These are phyloP conservation scores for Backusella westeae DNA, from an alignment of 192 early-diverging fungal genomes.

Conservation along the genomic window DNA sequence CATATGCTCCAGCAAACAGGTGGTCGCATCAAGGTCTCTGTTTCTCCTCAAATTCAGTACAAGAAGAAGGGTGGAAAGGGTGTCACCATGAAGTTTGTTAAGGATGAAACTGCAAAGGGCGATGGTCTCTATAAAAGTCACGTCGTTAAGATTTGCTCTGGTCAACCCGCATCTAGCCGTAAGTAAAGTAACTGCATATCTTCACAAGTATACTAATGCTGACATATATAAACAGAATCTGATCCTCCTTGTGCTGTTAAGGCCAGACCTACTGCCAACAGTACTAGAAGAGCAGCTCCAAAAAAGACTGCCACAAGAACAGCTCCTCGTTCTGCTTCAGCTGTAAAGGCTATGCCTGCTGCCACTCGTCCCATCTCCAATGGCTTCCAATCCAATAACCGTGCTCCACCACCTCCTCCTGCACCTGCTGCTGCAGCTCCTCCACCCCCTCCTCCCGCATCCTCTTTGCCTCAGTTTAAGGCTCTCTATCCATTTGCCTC, in stretches of 20 bases:
- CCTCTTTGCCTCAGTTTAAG: constrained; percentile 55
- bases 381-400: not conserved
- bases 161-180: constrained; percentile 60
- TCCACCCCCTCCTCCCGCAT: constrained; percentile 36
- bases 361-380: constrained; percentile 14
- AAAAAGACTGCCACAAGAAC: not conserved
- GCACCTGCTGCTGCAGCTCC: constrained; percentile 54
- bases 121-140: constrained; percentile 69
- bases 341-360: not conserved
- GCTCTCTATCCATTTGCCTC: constrained; percentile 68
- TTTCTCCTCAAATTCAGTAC: constrained; percentile 60
- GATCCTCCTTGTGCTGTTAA: constrained; percentile 35
- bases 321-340: not conserved
- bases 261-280: constrained; percentile 13
- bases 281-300: constrained; percentile 9
- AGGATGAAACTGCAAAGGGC: constrained; percentile 56
- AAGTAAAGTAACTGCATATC: not conserved
- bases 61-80: constrained; percentile 71
- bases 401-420: constrained; percentile 48
- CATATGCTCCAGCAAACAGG: constrained; percentile 58
- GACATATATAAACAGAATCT: not conserved
- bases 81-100: constrained; percentile 71
- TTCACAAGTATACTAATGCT: not conserved
- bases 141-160: constrained; percentile 57
- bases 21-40: constrained; percentile 56